Conservation (phyloP, 495 filamentous ascomycete genomes). For the Durotheca rogersii region DNA sequence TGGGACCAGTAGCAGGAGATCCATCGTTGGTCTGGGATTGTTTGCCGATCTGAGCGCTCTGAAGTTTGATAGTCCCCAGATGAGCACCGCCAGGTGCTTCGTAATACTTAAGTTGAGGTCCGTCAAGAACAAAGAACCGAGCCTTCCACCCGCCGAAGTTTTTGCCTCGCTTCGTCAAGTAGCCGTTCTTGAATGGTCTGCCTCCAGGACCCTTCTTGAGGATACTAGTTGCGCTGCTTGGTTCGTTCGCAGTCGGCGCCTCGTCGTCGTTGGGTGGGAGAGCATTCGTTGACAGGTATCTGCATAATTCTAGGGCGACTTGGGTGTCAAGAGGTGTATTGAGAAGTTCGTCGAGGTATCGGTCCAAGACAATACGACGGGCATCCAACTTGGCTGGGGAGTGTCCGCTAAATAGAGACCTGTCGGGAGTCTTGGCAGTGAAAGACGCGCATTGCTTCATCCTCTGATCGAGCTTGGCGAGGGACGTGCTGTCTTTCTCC, state of each 20-base stretch:
- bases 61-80: slow-evolving; percentile 88
- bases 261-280: slow-evolving; percentile 75
- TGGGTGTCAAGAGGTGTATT: slow-evolving; percentile 77
- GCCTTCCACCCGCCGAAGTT: slow-evolving; percentile 99
- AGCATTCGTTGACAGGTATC: slow-evolving; percentile 83
- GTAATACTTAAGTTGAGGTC: slow-evolving; percentile 86
- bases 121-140: slow-evolving; percentile 88
- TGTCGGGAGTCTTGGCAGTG: slow-evolving; percentile 73
- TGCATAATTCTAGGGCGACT: slow-evolving; percentile 79
- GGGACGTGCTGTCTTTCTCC: slow-evolving; percentile 81
- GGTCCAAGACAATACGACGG: slow-evolving; percentile 74
- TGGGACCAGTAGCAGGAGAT: slow-evolving; percentile 58
- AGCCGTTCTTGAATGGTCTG: slow-evolving; percentile 78
- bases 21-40: slow-evolving; percentile 63
- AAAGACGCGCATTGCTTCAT: slow-evolving; percentile 70
- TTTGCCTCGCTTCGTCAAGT: slow-evolving; percentile 94
- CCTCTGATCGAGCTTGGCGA: slow-evolving; percentile 78
- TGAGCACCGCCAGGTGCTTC: slow-evolving; percentile 85
- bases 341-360: slow-evolving; percentile 80
- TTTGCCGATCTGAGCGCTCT: slow-evolving; percentile 90
- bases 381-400: slow-evolving; percentile 93
- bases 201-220: slow-evolving; percentile 57
- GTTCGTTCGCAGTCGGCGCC: slow-evolving; percentile 46
- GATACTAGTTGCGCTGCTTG: slow-evolving; percentile 40
- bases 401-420: slow-evolving; percentile 84